Base-by-base conservation (phyloP, 805 yeast genomes). In the Ogataea degrootiae region DNA sequence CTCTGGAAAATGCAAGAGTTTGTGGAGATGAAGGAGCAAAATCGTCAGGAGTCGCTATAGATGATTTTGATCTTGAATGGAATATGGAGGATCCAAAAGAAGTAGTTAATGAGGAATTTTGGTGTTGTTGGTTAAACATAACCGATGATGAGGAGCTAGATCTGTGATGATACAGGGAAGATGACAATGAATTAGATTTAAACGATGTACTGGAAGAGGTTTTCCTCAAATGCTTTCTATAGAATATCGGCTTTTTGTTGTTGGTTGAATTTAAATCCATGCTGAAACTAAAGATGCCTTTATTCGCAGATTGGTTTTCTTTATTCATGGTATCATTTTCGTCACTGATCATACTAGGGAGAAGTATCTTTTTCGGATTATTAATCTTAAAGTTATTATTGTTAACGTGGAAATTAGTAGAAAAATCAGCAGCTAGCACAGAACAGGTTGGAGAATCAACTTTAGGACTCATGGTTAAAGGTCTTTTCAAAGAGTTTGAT, bases 401-500 rank as follows among this genome's bases (percentile, higher is more conserved):
- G 43, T 58, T 59, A 34, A 68, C 66, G 50, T 68, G 73, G 52
- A 69, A 68, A 54, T 70, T 69, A 34, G 67, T 59, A 11, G 67
- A 57, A 31, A 70, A 58, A 46, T 69, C 72, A 29, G 69, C 72
- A 5, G 71, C 70, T 23, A 70, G 53, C 1, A 61, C 64, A 0
- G 71, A 59, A 5, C 62, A 59, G 7, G 71, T 62, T 9, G 78
- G 76, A 1, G 73, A 65, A 46, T 71, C 75, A 40, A 66, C 68
- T 50, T 62, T 65, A 12, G 72, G 64, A 44, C 71, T 62, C 41
- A 50, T 37, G 2, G 57, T 48, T 19, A 64, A 50, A 1, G 73
- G 72, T 34, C 73, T 57, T 41, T 61, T 55, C n/a, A 63, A 46
- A 16, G 61, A 51, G 45, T 55, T 48, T 22, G 61, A 58, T 44